Conservation (phyloP, 495 filamentous ascomycete species). For the Venustampulla echinocandica region DNA sequence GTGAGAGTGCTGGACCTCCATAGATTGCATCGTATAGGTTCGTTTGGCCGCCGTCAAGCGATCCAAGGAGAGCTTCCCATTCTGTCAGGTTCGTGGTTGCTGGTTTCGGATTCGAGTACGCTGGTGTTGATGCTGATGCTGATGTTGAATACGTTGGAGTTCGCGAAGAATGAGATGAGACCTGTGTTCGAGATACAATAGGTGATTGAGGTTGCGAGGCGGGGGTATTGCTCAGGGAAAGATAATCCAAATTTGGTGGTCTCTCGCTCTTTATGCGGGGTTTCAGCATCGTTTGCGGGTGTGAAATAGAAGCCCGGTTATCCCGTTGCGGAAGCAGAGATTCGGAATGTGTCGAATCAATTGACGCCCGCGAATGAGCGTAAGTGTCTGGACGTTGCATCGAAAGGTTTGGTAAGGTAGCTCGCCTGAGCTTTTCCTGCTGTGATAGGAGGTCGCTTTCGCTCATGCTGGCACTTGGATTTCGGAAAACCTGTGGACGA, state of each 20-base stretch:
- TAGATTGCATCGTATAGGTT: conserved; percentile 83
- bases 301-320: conserved; percentile 9
- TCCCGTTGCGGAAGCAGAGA: conserved; percentile 13
- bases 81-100: conserved; percentile 50
- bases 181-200: conserved; percentile 13
- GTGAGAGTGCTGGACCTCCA: conserved; percentile 49
- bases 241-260: conserved; percentile 44
- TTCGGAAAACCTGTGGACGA: conserved; percentile 27
- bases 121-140: conserved; percentile 1
- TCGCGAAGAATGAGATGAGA: conserved; percentile 5
- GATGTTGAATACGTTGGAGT: conserved; percentile 3
- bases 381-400: conserved; percentile 11
- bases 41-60: conserved; percentile 66
- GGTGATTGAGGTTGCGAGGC: conserved; percentile 21
- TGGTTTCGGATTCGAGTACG: conserved; percentile 14
- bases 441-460: conserved; percentile 43
- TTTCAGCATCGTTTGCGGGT: conserved; percentile 14
- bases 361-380: conserved; percentile 6
- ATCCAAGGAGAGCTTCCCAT: conserved; percentile 71
- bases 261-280: conserved; percentile 13
- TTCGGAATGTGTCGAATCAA: conserved; percentile 19
- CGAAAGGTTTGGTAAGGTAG: conserved; percentile 22
- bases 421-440: conserved; percentile 44
- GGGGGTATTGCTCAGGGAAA: conserved; percentile 36
- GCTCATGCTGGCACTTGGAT: conserved; percentile 37